Evolutionary conservation across 352 stramenopile genomes (phyloP).

Genomic region (Pythium vanterpoolii): DNA sequence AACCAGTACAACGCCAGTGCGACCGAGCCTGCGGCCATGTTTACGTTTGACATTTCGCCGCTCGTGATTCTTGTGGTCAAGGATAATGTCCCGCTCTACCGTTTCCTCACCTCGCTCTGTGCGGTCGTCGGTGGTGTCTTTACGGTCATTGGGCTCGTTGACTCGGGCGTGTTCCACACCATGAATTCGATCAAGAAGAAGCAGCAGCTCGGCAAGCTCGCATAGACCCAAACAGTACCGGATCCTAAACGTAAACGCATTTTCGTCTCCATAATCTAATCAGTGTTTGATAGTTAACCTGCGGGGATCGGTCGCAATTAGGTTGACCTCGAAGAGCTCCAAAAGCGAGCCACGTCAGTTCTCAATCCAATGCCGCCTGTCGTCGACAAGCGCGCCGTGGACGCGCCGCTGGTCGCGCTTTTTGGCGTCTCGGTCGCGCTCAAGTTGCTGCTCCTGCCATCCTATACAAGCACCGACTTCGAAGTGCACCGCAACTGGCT

Average conservation of each 20-base stretch:
- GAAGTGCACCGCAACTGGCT: conserved; percentile 99
- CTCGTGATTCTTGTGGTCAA: conserved; percentile 67
- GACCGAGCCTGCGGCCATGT: conserved; percentile 57
- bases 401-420: conserved; percentile 44
- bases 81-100: conserved; percentile 74
- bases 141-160: conserved; percentile 75
- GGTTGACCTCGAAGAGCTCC: background rate
- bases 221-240: conserved; percentile 18
- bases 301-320: background rate
- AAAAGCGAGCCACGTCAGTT: background rate
- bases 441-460: conserved; percentile 90
- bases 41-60: conserved; percentile 82
- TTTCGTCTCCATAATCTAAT: background rate
- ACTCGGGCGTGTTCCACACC: conserved; percentile 75
- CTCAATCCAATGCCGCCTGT: background rate
- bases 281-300: background rate
- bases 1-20: conserved; percentile 72
- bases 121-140: conserved; percentile 80
- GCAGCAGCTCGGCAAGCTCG: conserved; percentile 74
- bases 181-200: conserved; percentile 87
- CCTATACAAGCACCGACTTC: conserved; percentile 97
- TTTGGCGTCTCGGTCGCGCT: conserved; percentile 51
- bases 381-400: conserved; percentile 21
- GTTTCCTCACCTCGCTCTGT: conserved; percentile 80
- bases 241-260: background rate